Evolutionary conservation across 176 grass and related monocot species (phyloP), one percentile per base, ranked within the genome.

Genomic region (Puya raimondii): DNA sequence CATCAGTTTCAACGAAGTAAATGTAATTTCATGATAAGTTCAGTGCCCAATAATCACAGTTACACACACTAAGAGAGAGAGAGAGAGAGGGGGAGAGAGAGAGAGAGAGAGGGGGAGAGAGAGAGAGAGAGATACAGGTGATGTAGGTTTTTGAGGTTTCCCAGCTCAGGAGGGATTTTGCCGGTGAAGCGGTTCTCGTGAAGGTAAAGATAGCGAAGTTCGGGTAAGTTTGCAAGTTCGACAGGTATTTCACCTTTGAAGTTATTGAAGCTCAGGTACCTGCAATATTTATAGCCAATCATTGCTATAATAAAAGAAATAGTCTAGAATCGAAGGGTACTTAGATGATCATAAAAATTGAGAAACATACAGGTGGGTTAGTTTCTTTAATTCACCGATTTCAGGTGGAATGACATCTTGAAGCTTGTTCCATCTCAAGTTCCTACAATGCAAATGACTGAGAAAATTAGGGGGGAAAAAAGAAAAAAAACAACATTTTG

Each of bases 351-450:
- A 27, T 9, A 66, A 64, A 64, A 74, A 27, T 63, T 18, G 17
- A 61, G 17, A 20, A 79, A 82, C 82, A 86, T 88, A 99, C 95
- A 99, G 76, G 72, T 99, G 95, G 54, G 95, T 99, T 25, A 99
- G 58, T 88, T 76, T 91, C 83, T 99, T 99, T 18, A 99, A 42
- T 79, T 94, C 90, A 51, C 95, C 90, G 82, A 99, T 99, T 85
- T 99, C 95, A 18, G 90, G 84, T 1, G 95, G 95, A 74, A 99
- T 83, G 51, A 86, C 90, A 78, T 94, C 87, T 69, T 94, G 95
- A 83, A 99, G 86, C 78, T 99, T 99, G 84, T 99, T 99, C 95
- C 95, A 99, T 88, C 95, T 91, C 78, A 94, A 57, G 82, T 94
- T 99, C 87, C 95, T 99, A 83, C 63, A 7, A 61, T 51, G 23